Conservation (phyloP, 495 filamentous ascomycete species). For the Aspergillus homomorphus region DNA sequence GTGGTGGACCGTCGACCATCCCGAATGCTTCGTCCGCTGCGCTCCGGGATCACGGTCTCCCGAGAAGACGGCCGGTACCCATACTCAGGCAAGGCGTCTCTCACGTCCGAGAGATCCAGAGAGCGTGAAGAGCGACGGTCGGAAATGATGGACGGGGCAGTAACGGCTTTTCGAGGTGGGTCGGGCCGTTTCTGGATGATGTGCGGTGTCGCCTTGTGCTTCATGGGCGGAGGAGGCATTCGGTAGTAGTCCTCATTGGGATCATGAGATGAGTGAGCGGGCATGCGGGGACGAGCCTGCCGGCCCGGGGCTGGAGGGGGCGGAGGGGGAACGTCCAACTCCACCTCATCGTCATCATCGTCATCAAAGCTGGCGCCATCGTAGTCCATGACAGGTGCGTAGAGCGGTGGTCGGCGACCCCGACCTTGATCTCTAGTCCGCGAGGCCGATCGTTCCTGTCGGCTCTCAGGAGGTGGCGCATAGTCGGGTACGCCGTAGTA, state of each 20-base stretch:
- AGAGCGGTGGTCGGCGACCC: conserved; percentile 33
- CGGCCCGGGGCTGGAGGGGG: conserved; percentile 20
- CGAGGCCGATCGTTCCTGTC: conserved; percentile 35
- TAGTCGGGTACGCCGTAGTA: conserved; percentile 19
- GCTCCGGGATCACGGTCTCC: conserved; percentile 32
- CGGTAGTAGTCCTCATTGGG: conserved; percentile 43
- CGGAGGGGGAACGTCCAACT: conserved; percentile 18
- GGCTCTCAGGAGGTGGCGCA: conserved; percentile 19
- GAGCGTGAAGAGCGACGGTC: conserved; percentile 34
- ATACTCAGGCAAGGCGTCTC: conserved; percentile 32
- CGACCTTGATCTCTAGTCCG: conserved; percentile 31
- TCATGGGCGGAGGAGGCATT: conserved; percentile 45
- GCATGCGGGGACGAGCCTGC: conserved; percentile 23
- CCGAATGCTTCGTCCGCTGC: conserved; percentile 34
- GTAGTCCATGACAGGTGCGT: conserved; percentile 30
- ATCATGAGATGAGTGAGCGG: conserved; percentile 24
- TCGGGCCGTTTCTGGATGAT: conserved; percentile 40
- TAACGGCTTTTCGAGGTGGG: conserved; percentile 28
- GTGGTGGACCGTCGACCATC: conserved; percentile 22
- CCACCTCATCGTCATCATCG: conserved; percentile 27
- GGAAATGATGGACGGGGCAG: conserved; percentile 24
- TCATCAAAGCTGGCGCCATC: conserved; percentile 17
- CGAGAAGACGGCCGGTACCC: conserved; percentile 28
- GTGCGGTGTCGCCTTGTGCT: conserved; percentile 28
- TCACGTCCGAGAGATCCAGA: conserved; percentile 35